Conservation (phyloP, 2,329 filamentous ascomycete species). For the Fusarium pseudocircinatum region DNA sequence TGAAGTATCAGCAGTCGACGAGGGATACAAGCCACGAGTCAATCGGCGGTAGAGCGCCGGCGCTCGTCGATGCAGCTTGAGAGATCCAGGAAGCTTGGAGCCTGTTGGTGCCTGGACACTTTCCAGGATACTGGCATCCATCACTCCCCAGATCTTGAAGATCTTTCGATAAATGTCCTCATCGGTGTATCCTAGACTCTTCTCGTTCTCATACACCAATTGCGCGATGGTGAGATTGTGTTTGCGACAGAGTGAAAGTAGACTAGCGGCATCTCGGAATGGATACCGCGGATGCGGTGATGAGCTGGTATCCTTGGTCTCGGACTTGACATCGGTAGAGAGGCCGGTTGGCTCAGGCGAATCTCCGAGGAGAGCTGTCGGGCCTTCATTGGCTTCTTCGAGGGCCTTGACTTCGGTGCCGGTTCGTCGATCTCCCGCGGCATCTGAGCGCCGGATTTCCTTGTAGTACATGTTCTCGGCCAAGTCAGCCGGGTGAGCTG, state of each 20-base stretch:
- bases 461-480: conserved; percentile 64
- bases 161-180: conserved; percentile 59
- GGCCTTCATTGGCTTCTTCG: conserved; percentile 34
- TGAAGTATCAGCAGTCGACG: conserved; percentile 26
- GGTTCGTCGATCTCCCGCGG: conserved; percentile 56
- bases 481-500: conserved; percentile 56
- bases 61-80: conserved; percentile 58
- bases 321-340: conserved; percentile 27
- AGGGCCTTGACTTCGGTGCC: conserved; percentile 55
- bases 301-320: conserved; percentile 23
- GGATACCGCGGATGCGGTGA: conserved; percentile 55
- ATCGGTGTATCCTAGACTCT: conserved; percentile 60
- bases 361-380: conserved; percentile 15
- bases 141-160: conserved; percentile 61
- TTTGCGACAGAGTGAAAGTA: conserved; percentile 58
- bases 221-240: conserved; percentile 63
- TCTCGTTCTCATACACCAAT: conserved; percentile 62
- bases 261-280: conserved; percentile 58
- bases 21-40: conserved; percentile 58
- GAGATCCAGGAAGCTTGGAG: conserved; percentile 55
- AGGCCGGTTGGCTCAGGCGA: conserved; percentile 1
- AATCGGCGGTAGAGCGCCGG: conserved; percentile 57
- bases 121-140: conserved; percentile 61
- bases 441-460: conserved; percentile 58
- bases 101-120: conserved; percentile 57